These are phyloP conservation scores for Aspergillus leporis DNA, from an alignment of 495 filamentous ascomycete genomes.

Conservation along the genomic window DNA sequence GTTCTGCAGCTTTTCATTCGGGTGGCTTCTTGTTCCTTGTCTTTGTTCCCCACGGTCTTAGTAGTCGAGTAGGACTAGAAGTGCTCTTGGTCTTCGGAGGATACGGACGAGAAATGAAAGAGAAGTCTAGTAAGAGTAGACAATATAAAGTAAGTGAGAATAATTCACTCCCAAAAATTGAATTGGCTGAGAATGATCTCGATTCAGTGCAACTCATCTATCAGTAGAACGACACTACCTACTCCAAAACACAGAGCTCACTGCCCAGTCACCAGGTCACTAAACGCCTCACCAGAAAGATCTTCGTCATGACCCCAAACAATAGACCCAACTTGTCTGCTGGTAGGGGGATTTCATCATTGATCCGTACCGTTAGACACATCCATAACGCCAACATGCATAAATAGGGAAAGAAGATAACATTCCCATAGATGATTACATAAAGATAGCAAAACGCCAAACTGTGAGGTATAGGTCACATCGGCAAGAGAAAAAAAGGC, in stretches of 20 bases:
- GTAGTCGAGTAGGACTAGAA: too few species aligned
- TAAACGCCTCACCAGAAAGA: neutral
- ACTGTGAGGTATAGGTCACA: neutral
- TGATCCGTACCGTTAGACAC: slow-evolving; percentile 12
- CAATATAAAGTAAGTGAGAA: neutral
- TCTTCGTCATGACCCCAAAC: neutral
- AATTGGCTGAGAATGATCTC: neutral
- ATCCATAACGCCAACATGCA: slow-evolving; percentile 24
- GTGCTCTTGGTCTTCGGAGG: too few species aligned
- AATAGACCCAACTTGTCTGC: slow-evolving; percentile 3
- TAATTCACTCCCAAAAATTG: neutral
- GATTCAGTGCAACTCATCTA: neutral
- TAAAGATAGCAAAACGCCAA: slow-evolving; percentile 6
- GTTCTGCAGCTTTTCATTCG: too few species aligned
- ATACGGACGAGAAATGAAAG: neutral
- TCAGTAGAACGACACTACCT: neutral
- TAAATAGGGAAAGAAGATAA: slow-evolving; percentile 11
- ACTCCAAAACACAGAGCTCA: neutral
- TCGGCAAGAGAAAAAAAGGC: too few species aligned
- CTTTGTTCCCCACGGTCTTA: too few species aligned
- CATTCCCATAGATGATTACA: slow-evolving; percentile 10
- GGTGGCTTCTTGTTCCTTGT: too few species aligned
- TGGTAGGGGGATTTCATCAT: slow-evolving; percentile 10
- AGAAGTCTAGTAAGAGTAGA: neutral
- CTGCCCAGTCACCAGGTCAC: neutral